Base-by-base conservation (phyloP, 2,329 filamentous ascomycete species). In the Ascochyta viciae-villosae region DNA sequence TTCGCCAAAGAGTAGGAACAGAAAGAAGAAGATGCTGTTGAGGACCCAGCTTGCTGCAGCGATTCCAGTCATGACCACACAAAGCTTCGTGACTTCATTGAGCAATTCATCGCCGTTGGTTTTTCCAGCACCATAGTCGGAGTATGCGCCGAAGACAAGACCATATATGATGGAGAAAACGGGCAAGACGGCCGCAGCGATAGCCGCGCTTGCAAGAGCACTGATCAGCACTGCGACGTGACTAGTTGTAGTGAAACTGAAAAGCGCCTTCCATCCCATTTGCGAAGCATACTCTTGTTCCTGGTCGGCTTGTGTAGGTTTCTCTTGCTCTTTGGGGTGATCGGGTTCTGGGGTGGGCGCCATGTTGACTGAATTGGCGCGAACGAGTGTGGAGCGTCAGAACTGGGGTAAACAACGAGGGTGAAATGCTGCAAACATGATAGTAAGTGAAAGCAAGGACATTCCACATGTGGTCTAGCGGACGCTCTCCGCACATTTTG, bases 1-100 rank as follows among this genome's bases (percentile, higher is more conserved):
- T 74, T 97, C 93, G 13, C 93, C 91, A 72, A 95, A 95, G 0
- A 84, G 72, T 27, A 94, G 80, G 87, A 93, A 97, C 0, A 85
- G 74, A 1, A 82, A 81, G 65, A 92, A 88, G 63, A 91, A 89
- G 1, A 82, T 70, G 3, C 85, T 83, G 63, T 90, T 88, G 15
- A 88, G 75, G 0, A 92, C 41, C 86, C 90, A 94, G 42, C 85
- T 87, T 0, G 78, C 83, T 0, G 79, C 72, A 0, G 89, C 91
- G 0, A 96, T 74, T 0, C 79, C 82, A 0, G 86, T 75, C 39
- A 96, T 77, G 24, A 86, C 82, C 24, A 88, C 63, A 42, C 87
- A 88, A 77, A 87, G 88, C 38, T 73, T 80, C 0, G 83, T 82
- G 1, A 91, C 81, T 3, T 81, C 76, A 0, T 75, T 65, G 19